Evolutionary conservation across 2,329 filamentous ascomycete genomes (phyloP), one percentile per base, ranked within the genome.

Genomic region (Dactylellina leptospora): DNA sequence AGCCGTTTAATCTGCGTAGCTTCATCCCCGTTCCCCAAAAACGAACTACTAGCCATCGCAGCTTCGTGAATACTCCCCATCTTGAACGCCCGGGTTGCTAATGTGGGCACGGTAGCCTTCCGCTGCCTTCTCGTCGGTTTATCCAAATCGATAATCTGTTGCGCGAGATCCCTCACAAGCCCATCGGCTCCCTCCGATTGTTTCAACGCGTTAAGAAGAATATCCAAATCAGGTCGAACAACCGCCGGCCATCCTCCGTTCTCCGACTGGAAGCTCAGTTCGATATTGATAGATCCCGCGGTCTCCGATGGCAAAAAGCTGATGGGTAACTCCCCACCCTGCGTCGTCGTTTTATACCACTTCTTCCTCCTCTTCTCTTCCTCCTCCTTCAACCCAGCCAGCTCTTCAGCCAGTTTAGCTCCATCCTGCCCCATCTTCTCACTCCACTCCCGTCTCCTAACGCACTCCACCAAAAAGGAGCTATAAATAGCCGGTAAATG

Each of bases 21-120:
- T 27, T 77, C 75, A 74, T 97, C 93, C 76, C 96, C 92, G 73
- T 95, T 90, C 11, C 96, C 86, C 76, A 96, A 81, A 8, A 97
- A 84, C 0, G 92, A 93, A 75, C 91, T 96, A 77, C 90, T 87
- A n/a, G 92, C 92, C 73, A 97, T 85, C 1, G 87, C 87, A n/a
- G 89, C 89, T 78, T 97, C 95, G 77, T 97, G 92, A 36, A 97
- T 86, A 78, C 95, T 97, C 13, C 95, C 95, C 78, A 96, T 95
- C 78, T 97, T 97, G 83, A 99, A 97, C 10, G 75, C 76, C 27
- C 69, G 25, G 13, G 69, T 73, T 10, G 69, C 69, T 6, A 73
- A 18, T n/a, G 69, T 59, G 1, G 69, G 69, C 3, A 47, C 55
- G 11, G 59, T 66, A 3, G 92, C 92, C 79, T 93, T 96, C 36